Evolutionary conservation across 139 green algal genomes (phyloP), one percentile per base, ranked within the genome.

Genomic region (Parachlorella kessleri): DNA sequence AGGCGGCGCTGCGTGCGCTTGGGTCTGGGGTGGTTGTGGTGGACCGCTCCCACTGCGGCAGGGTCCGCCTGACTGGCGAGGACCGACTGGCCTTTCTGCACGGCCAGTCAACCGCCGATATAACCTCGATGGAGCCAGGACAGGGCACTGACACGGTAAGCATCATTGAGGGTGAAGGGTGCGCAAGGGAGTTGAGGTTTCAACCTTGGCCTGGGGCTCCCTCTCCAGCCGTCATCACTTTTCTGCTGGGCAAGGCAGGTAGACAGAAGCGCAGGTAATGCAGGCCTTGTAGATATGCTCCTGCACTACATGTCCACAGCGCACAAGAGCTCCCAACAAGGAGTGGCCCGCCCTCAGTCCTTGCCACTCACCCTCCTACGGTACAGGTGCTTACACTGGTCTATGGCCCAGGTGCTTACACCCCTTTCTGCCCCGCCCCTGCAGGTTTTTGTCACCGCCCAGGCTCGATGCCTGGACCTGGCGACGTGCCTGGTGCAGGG

Each of bases 41-140:
- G n/a, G 92, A 96, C 84, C 65, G 73, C 42, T 94, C 84, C n/a
- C 87, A 97, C 81, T 96, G 91, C 88, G 88, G 89, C 14, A 84
- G 93, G 7, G 28, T 97, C 37, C 86, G 90, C 0, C 40, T 97
- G 59, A 37, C 72, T 1, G 93, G 93, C 1, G 74, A 80, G 1
- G 93, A 84, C 63, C 48, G 82, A 0, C 40, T 89, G 14, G 63
- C 75, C 0, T 92, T 97, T 55, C 76, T 97, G 38, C 93, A 97
- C 55, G 86, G 85, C 63, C 93, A 97, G 83, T 86, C 81, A 33
- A 96, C 92, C 0, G 72, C 75, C 9, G 81, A 91, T 76, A 83
- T 96, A 35, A 76, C 68, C 3, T 21, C 24, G 0, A 54, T 95
- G 10, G 26, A 39, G 36, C 82, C 88, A 6, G 92, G 92, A 0